Base-by-base conservation (phyloP, 495 filamentous ascomycete genomes). In the Neurospora sp. region DNA sequence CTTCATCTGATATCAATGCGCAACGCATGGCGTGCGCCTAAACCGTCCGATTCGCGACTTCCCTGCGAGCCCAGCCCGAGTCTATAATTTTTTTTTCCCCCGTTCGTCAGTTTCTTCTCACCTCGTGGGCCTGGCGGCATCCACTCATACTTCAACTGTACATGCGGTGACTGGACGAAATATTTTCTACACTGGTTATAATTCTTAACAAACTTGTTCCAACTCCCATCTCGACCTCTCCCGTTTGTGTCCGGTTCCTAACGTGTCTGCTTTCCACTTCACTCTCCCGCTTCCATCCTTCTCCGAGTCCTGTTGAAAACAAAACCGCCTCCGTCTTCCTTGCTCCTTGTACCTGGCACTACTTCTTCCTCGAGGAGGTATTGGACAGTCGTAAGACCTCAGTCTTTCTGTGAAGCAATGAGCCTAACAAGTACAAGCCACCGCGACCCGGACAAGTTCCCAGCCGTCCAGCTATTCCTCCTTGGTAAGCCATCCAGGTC, bases 381-480 rank as follows among this genome's bases (percentile, higher is more conserved):
- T 22, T 45, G 37, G 38, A 68, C 40, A 78, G 77, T 76, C 77
- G 78, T 80, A 80, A 79, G 79, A 75, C 53, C 72, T 74, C 74
- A 73, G 75, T 73, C 74, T 76, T 78, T 69, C 76, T 39, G 61
- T 59, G 75, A 81, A 82, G 77, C 82, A 79, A 86, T 86, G 84
- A 73, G 79, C 77, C 79, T 82, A 79, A 80, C 79, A 73, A 80
- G 74, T 73, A 80, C 75, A 79, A 78, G 78, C 53, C 82, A 78
- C 69, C 86, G 86, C 77, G 84, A 88, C 72, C 86, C 86, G 68
- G 83, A 86, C 79, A 84, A 86, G 73, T 96, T 95, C 75, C 93
- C 93, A 17, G 89, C 91, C 14, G 76, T 87, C n/a, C 93, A 96
- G 77, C 87, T 94, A 14, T 91, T 93, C 75, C 80, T 94, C 20